A percentile compares a stretch with the other conserved stretches of the same genome.
Conservation (phyloP, 2,329 filamentous ascomycete species). For the Diaporthe eres region DNA sequence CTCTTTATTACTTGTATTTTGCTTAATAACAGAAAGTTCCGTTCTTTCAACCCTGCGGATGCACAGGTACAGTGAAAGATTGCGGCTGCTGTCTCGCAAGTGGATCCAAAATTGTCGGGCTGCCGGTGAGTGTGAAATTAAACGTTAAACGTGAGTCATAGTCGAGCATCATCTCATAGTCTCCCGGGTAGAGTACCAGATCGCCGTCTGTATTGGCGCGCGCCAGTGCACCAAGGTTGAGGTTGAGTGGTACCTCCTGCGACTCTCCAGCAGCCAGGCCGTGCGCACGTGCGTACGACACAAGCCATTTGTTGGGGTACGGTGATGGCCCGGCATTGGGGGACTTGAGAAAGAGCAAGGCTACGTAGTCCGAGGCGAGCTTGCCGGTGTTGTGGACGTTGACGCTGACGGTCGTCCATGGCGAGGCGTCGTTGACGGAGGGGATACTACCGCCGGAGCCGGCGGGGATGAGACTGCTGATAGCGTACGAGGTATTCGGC, state of each 20-base stretch:
- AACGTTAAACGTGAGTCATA: neutral
- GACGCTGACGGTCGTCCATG: neutral
- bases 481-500: neutral
- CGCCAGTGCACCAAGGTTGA: constrained; percentile 2
- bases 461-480: neutral
- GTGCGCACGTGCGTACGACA: neutral
- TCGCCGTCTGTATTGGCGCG: neutral
- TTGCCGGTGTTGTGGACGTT: neutral
- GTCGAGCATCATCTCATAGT: constrained; percentile 9
- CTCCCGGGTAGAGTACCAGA: neutral
- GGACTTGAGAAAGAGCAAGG: neutral
- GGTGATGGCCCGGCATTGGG: neutral
- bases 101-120: neutral
- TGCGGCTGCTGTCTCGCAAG: neutral
- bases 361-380: neutral
- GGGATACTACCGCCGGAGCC: neutral
- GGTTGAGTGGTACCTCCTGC: neutral
- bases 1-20: too few species aligned
- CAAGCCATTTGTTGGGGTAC: neutral
- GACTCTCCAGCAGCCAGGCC: neutral
- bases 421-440: neutral
- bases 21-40: too few species aligned
- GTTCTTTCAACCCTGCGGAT: too few species aligned
- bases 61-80: neutral
- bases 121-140: neutral